Conservation (phyloP, 345 rosid genomes). For the Arabidopsis thaliana region TAIR10.1 NC_003071.7:11996001-11996500, state of each 20-base stretch:
- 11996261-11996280: slow-evolving; percentile 35
- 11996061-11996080: background rate
- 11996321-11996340: slow-evolving; percentile 3
- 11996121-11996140: background rate
- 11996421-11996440: slow-evolving; percentile 2
- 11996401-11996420: slow-evolving; percentile 11
- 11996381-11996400: slow-evolving; percentile 32
- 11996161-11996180: slow-evolving; percentile 20
- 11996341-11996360: slow-evolving; percentile 29
- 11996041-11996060: background rate
- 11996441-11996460: slow-evolving; percentile 9
- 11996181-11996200: slow-evolving; percentile 40
- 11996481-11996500: background rate
- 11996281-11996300: slow-evolving; percentile 39
- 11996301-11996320: slow-evolving; percentile 28
- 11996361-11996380: slow-evolving; percentile 36
- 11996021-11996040: background rate
- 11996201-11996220: slow-evolving; percentile 47
- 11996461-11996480: background rate
- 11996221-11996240: slow-evolving; percentile 23
- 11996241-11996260: slow-evolving; percentile 25
- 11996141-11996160: slow-evolving; percentile 2
- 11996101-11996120: background rate
- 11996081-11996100: background rate
- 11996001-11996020: background rate